Evolutionary conservation across 1,284 basidiomycete species (phyloP).

Genomic region (Austropuccinia psidii): DNA sequence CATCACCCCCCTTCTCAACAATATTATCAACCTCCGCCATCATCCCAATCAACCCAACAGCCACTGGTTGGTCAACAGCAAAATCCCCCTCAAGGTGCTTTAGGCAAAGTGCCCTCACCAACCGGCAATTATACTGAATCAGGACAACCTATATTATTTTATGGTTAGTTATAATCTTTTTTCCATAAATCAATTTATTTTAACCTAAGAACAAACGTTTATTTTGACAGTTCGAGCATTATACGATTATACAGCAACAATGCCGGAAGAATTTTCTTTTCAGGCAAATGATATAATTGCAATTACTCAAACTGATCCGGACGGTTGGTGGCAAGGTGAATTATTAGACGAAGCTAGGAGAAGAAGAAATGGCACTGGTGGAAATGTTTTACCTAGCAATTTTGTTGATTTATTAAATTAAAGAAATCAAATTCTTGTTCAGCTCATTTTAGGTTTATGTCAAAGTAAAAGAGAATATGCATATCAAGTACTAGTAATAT

Average conservation of each 20-base stretch:
- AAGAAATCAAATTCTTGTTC: no score
- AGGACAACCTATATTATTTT: constrained; percentile 70
- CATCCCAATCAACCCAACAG: constrained; percentile 38
- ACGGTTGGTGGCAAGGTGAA: constrained; percentile 84
- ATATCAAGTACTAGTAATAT: no score
- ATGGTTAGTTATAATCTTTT: constrained; percentile 54
- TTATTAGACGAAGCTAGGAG: constrained; percentile 75
- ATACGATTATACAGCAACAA: constrained; percentile 80
- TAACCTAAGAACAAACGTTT: neutral
- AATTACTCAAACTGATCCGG: constrained; percentile 79
- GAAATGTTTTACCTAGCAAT: constrained; percentile 86
- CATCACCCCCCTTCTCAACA: constrained; percentile 42
- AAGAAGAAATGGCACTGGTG: constrained; percentile 54
- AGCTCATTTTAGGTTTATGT: no score
- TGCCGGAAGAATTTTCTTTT: constrained; percentile 77
- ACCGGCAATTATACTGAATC: constrained; percentile 67
- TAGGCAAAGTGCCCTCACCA: constrained; percentile 50
- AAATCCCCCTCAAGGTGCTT: constrained; percentile 42
- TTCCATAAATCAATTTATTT: neutral
- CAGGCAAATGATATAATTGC: constrained; percentile 85
- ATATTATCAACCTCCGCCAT: constrained; percentile 38
- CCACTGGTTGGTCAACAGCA: constrained; percentile 47
- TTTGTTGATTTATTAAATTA: constrained; percentile 51
- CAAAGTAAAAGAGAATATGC: no score
- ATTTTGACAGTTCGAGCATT: constrained; percentile 67